Evolutionary conservation across 1,139 yeast species (phyloP).

Genomic region (Geotrichum citri-aurantii): DNA sequence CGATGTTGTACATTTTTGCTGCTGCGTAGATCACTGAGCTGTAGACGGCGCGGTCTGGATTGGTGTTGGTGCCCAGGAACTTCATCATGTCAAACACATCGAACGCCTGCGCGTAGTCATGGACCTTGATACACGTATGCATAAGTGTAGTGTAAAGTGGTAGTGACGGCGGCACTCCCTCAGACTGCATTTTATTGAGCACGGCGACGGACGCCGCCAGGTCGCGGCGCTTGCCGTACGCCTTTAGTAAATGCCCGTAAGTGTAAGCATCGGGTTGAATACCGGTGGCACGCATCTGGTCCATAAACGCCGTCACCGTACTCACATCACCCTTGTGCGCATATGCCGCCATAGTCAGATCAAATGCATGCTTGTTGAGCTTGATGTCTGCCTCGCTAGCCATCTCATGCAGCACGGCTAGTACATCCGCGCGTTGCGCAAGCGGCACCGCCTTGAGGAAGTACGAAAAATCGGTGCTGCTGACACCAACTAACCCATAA

Average conservation of each 20-base stretch:
- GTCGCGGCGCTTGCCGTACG: slow-evolving; percentile 36
- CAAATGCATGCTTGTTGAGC: slow-evolving; percentile 27
- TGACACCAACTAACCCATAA: slow-evolving; percentile 22
- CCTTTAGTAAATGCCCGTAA: slow-evolving; percentile 44
- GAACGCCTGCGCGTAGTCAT: slow-evolving; percentile 54
- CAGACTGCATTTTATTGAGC: slow-evolving; percentile 46
- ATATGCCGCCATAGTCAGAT: slow-evolving; percentile 34
- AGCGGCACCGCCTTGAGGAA: slow-evolving; percentile 30
- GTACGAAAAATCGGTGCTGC: slow-evolving; percentile 26
- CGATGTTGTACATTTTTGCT: slow-evolving; percentile 55
- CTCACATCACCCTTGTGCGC: slow-evolving; percentile 31
- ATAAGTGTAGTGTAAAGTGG: slow-evolving; percentile 58
- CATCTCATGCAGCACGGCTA: slow-evolving; percentile 29
- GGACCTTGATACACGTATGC: slow-evolving; percentile 55
- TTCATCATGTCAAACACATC: slow-evolving; percentile 82
- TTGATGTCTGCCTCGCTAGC: slow-evolving; percentile 25
- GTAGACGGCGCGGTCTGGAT: slow-evolving; percentile 65
- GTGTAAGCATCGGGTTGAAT: slow-evolving; percentile 39
- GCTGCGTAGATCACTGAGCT: slow-evolving; percentile 65
- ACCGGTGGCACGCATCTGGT: slow-evolving; percentile 33
- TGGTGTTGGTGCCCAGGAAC: slow-evolving; percentile 56
- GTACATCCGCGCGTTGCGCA: slow-evolving; percentile 23
- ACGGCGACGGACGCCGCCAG: slow-evolving; percentile 28
- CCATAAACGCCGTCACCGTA: slow-evolving; percentile 34
- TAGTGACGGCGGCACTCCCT: slow-evolving; percentile 51